Evolutionary conservation across 768 basidiomycete species (phyloP).

Genomic region (Auricularia sp.): DNA sequence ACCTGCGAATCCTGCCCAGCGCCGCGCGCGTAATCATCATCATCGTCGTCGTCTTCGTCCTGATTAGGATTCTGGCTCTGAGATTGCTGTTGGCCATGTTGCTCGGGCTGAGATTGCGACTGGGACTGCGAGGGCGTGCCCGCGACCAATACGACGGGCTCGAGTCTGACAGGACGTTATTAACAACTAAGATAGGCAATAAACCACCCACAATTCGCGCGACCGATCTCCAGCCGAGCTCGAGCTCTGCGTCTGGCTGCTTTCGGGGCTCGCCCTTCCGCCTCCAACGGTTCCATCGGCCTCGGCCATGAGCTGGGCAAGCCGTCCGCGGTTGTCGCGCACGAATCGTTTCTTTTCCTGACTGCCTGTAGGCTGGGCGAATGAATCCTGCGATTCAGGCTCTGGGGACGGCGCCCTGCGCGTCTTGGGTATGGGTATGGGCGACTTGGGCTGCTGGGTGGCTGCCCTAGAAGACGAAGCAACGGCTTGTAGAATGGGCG

Average conservation of each 20-base stretch:
- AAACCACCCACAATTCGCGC: not conserved
- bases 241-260: not conserved
- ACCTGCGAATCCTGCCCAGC: not conserved
- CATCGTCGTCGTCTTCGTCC: not conserved
- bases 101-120: not conserved
- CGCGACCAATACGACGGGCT: too few species aligned
- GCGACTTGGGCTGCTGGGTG: not conserved
- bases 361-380: not conserved
- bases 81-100: not conserved
- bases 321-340: not conserved
- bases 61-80: not conserved
- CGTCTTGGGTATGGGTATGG: not conserved
- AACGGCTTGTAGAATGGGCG: not conserved
- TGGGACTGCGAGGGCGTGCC: too few species aligned
- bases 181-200: not conserved
- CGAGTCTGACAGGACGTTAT: too few species aligned
- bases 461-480: not conserved
- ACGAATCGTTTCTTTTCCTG: not conserved
- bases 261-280: not conserved
- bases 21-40: not conserved
- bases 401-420: not conserved
- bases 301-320: not conserved
- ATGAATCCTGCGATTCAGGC: not conserved
- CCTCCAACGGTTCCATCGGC: not conserved
- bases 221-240: not conserved